Evolutionary conservation across 371 early-diverging fungal genomes (phyloP), one percentile per base, ranked within the genome.

Genomic region (Quaeritorhiza haematococci): DNA sequence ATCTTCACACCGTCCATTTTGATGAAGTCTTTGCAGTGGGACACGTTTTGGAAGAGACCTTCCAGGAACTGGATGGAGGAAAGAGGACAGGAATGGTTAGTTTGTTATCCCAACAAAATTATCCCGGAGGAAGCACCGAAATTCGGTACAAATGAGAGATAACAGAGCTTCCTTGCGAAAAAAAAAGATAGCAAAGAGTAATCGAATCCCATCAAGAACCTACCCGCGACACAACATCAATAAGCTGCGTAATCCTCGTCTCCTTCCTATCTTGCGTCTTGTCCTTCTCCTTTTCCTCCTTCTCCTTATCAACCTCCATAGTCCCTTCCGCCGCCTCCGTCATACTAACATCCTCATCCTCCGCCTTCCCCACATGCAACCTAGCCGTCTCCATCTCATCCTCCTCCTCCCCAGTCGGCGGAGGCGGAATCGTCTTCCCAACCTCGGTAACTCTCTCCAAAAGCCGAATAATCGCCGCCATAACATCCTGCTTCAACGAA

Each of bases 41-140:
- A 55, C 28, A 76, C 69, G 58, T 86, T 90, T 56, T 90, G 89
- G 64, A 94, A 90, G 19, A 92, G 67, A 3, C 93, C 93, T 57
- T 93, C 93, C 24, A 92, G 68, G 58, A 93, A 92, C 79, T 84
- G 67, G 33, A 23, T 38, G 6, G 46, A 21, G 6, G 1, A 17
- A 48, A 33, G 4, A 26, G 4, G 6, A 26, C 5, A 45, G 26
- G 32, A 23, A 44, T 3, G 47, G 6, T 10, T 7, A 21, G 7
- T 21, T 10, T 7, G 46, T 10, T 49, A 49, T 19, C 8, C 27
- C 17, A 49, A 5, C 27, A 32, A 32, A 23, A 33, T 44, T 33
- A 29, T 6, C 13, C 45, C 71, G 53, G 75, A 75, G 32, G 66
- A 68, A 3, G 70, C n/a, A n/a, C n/a, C n/a, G 17, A 38, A 38